Conservation (phyloP, 2,329 filamentous ascomycete genomes). For the Xylaria sp. region DNA sequence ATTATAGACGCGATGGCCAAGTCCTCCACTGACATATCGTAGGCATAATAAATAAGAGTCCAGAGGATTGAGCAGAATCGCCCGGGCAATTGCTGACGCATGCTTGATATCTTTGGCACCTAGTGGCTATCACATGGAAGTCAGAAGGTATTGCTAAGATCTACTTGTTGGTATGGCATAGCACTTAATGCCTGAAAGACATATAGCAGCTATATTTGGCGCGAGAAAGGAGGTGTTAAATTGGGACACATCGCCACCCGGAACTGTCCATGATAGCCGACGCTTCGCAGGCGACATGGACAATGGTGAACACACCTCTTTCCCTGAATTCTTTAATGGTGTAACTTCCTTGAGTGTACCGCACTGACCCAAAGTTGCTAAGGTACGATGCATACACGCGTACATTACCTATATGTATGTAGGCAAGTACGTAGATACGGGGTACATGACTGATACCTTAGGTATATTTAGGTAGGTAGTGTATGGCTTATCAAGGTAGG, state of each 20-base stretch:
- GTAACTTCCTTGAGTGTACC: neutral
- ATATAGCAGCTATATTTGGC: neutral
- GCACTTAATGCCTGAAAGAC: neutral
- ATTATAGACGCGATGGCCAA: neutral
- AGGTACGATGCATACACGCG: no score
- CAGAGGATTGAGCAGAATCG: no score
- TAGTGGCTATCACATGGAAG: neutral
- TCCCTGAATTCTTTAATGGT: neutral
- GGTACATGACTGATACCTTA: no score
- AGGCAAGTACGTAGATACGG: no score
- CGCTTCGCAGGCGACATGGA: neutral
- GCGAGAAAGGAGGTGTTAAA: neutral
- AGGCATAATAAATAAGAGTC: neutral
- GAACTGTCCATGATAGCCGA: neutral
- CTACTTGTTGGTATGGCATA: neutral
- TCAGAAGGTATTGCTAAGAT: neutral
- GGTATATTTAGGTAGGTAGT: no score
- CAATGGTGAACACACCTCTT: neutral
- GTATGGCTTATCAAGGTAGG: no score
- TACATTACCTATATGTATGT: no score
- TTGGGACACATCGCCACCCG: neutral
- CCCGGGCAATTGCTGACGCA: neutral
- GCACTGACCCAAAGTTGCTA: neutral
- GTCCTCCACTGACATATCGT: neutral
- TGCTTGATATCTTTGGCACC: neutral